These are phyloP conservation scores for Heliocybe sulcata DNA, from an alignment of 1,284 basidiomycete species.

Conservation along the genomic window DNA sequence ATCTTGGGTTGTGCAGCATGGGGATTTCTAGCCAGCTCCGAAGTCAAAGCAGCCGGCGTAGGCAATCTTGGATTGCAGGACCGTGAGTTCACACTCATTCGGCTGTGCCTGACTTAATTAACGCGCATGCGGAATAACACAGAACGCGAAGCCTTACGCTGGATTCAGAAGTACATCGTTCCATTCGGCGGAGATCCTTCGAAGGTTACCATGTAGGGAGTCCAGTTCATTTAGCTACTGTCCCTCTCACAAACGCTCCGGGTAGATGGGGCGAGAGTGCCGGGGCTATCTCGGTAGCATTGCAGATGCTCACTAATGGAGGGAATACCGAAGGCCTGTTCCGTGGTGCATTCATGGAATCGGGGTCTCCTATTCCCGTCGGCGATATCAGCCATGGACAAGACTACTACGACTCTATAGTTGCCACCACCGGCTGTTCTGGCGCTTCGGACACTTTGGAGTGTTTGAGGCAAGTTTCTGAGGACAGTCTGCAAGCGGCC, in stretches of 20 bases:
- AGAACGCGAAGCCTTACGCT: slow-evolving; percentile 26
- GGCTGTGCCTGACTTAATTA: background rate
- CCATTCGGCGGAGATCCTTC: slow-evolving; percentile 32
- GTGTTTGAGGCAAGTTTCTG: slow-evolving; percentile 32
- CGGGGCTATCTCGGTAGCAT: slow-evolving; percentile 27
- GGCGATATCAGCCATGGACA: slow-evolving; percentile 24
- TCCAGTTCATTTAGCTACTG: background rate
- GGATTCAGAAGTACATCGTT: slow-evolving; percentile 32
- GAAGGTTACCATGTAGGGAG: slow-evolving; percentile 20
- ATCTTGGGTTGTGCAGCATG: slow-evolving; percentile 14
- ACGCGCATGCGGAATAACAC: background rate
- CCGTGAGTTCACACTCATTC: slow-evolving; percentile 16
- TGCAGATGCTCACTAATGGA: slow-evolving; percentile 23
- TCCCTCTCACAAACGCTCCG: background rate
- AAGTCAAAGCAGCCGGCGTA: slow-evolving; percentile 25
- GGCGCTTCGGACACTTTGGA: slow-evolving; percentile 25
- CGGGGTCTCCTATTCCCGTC: slow-evolving; percentile 24
- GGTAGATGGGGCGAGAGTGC: slow-evolving; percentile 34
- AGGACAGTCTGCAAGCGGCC: slow-evolving; percentile 20
- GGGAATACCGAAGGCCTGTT: slow-evolving; percentile 25
- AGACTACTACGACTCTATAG: slow-evolving; percentile 23
- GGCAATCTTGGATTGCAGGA: slow-evolving; percentile 29
- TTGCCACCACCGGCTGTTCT: slow-evolving; percentile 23
- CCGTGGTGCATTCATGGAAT: slow-evolving; percentile 27
- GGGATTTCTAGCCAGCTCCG: slow-evolving; percentile 26